These are phyloP conservation scores for Multifurca ochricompacta DNA, from an alignment of 768 basidiomycete genomes.

Conservation along the genomic window DNA sequence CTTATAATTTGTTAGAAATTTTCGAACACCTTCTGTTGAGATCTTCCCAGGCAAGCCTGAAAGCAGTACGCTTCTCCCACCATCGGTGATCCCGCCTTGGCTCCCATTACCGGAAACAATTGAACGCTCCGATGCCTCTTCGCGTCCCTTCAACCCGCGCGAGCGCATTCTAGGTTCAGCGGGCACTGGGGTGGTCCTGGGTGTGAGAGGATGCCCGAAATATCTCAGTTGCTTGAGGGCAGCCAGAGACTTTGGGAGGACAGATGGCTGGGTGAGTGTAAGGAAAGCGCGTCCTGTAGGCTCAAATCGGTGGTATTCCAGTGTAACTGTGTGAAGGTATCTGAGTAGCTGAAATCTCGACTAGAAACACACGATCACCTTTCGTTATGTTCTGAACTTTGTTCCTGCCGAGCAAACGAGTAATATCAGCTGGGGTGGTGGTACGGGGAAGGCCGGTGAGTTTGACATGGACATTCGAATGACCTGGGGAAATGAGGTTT, in stretches of 20 bases:
- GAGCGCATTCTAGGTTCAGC: slow-evolving; percentile 20
- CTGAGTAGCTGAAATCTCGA: neutral
- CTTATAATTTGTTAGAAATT: slow-evolving; percentile 37
- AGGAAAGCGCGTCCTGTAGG: slow-evolving; percentile 55
- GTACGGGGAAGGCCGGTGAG: slow-evolving; percentile 18
- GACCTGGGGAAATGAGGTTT: neutral
- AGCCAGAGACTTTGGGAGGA: slow-evolving; percentile 34
- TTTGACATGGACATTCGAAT: slow-evolving; percentile 10
- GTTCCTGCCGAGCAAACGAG: slow-evolving; percentile 13
- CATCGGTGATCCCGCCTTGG: slow-evolving; percentile 41
- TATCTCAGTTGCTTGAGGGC: slow-evolving; percentile 39
- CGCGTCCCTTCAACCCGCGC: slow-evolving; percentile 37
- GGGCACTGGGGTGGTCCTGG: slow-evolving; percentile 27
- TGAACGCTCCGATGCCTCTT: slow-evolving; percentile 32
- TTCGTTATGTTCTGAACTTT: slow-evolving; percentile 11
- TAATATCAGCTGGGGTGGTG: slow-evolving; percentile 15
- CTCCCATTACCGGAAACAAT: slow-evolving; percentile 38
- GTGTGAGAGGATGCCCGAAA: slow-evolving; percentile 36
- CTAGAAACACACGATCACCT: neutral
- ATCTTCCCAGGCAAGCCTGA: slow-evolving; percentile 54
- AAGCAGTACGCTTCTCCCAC: slow-evolving; percentile 48
- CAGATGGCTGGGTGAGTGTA: slow-evolving; percentile 42
- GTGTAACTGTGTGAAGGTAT: slow-evolving; percentile 35
- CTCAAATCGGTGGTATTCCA: slow-evolving; percentile 53
- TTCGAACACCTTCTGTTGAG: slow-evolving; percentile 29